Evolutionary conservation across 148 eudicot genomes (phyloP).

Genomic region (Chenopodium formosanum): DNA sequence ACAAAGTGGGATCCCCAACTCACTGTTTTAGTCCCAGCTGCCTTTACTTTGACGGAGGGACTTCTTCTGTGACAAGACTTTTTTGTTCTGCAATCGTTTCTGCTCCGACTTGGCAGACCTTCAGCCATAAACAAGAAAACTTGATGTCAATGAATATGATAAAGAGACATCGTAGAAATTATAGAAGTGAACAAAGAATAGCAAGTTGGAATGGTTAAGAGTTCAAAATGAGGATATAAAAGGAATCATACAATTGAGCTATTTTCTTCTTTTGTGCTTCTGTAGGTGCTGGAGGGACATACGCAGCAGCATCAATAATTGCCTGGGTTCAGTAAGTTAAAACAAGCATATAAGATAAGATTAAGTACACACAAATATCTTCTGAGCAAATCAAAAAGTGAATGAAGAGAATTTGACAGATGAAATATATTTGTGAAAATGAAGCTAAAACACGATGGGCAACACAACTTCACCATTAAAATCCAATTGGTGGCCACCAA

Average conservation of each 20-base stretch:
- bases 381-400: not conserved
- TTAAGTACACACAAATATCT: constrained; percentile 14
- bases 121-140: constrained; percentile 3
- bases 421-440: not conserved
- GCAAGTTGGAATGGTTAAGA: not conserved
- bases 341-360: constrained; percentile 3
- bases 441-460: not conserved
- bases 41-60: constrained; percentile 59
- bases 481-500: not conserved
- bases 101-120: constrained; percentile 75
- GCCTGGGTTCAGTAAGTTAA: constrained; percentile 41
- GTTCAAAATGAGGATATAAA: constrained; percentile 6
- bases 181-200: not conserved
- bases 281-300: constrained; percentile 95
- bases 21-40: constrained; percentile 54
- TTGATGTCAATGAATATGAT: not conserved
- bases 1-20: not conserved
- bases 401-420: constrained; percentile 13
- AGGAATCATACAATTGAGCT: constrained; percentile 58
- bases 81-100: constrained; percentile 74
- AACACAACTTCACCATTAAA: not conserved
- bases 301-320: constrained; percentile 88
- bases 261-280: constrained; percentile 83
- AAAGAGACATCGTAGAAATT: not conserved
- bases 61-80: constrained; percentile 67